Evolutionary conservation across 305 asterid genomes (phyloP).

Genomic region (Striga hermonthica): DNA sequence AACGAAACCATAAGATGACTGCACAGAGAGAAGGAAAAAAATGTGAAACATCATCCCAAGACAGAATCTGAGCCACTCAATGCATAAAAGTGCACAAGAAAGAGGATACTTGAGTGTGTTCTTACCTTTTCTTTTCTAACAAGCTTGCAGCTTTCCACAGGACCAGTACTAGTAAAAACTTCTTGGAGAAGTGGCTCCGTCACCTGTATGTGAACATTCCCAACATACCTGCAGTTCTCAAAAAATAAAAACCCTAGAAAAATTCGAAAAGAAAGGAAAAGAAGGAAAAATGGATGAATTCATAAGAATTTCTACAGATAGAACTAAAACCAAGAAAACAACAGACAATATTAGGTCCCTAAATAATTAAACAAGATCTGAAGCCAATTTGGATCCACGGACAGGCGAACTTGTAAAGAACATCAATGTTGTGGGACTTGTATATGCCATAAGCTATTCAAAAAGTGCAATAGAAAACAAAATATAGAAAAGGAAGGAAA

Average conservation of each 20-base stretch:
- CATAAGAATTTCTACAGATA: constrained; percentile 31
- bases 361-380: constrained; percentile 15
- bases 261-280: constrained; percentile 33
- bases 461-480: constrained; percentile 20
- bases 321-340: background rate
- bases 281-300: constrained; percentile 29
- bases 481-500: constrained; percentile 15
- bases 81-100: constrained; percentile 20
- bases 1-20: constrained; percentile 93
- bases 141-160: constrained; percentile 86
- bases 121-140: constrained; percentile 83
- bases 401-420: constrained; percentile 5
- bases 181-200: constrained; percentile 87
- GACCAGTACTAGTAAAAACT: constrained; percentile 79
- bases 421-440: background rate
- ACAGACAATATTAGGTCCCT: constrained; percentile 10
- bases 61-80: constrained; percentile 17
- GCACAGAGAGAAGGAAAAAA: constrained; percentile 35
- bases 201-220: constrained; percentile 78
- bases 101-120: constrained; percentile 15
- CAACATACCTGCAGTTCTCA: constrained; percentile 81
- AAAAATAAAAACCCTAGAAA: constrained; percentile 34
- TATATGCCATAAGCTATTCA: constrained; percentile 11
- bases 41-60: constrained; percentile 25
- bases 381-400: constrained; percentile 10